phyloP scores from a whole-genome alignment of 495 filamentous ascomycete genomes.

The Tuber magnatum region DNA sequence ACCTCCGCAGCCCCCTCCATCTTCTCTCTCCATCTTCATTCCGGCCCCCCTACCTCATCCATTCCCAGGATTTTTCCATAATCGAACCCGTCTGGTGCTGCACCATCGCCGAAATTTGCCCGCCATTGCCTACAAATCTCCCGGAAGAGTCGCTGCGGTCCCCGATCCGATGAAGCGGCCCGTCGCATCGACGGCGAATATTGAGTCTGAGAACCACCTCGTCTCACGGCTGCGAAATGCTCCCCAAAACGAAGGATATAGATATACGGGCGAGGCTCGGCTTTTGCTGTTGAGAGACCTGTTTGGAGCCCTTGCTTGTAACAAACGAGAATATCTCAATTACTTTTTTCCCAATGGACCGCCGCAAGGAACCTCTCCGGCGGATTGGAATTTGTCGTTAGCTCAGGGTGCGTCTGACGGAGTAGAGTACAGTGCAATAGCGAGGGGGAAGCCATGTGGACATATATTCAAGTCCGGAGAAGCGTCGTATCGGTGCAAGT shows the following conservation, averaged over 20 bases:
- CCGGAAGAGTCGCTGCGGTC: background rate
- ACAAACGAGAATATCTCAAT: constrained; percentile 62
- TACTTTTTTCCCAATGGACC: constrained; percentile 74
- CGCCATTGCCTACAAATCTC: background rate
- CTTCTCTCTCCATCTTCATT: background rate
- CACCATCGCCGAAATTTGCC: background rate
- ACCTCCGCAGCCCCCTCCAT: background rate
- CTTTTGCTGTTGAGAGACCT: constrained; percentile 66
- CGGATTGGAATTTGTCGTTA: constrained; percentile 64
- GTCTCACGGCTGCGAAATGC: constrained; percentile 48
- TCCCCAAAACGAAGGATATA: constrained; percentile 59
- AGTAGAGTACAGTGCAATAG: constrained; percentile 86
- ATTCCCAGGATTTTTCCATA: background rate
- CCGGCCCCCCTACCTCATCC: background rate
- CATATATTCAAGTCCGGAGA: constrained; percentile 93
- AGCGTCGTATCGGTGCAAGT: constrained; percentile 81
- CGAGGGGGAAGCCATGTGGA: constrained; percentile 89
- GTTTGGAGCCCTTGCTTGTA: constrained; percentile 74
- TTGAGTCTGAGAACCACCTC: constrained; percentile 25
- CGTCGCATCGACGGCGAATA: constrained; percentile 11
- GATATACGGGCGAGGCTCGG: constrained; percentile 62
- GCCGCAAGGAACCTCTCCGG: constrained; percentile 45
- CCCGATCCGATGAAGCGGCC: constrained; percentile 23
- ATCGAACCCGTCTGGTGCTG: background rate
- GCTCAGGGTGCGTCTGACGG: constrained; percentile 90